phyloP scores from a whole-genome alignment of 164 flowering plant species.

The Houttuynia cordata region DNA sequence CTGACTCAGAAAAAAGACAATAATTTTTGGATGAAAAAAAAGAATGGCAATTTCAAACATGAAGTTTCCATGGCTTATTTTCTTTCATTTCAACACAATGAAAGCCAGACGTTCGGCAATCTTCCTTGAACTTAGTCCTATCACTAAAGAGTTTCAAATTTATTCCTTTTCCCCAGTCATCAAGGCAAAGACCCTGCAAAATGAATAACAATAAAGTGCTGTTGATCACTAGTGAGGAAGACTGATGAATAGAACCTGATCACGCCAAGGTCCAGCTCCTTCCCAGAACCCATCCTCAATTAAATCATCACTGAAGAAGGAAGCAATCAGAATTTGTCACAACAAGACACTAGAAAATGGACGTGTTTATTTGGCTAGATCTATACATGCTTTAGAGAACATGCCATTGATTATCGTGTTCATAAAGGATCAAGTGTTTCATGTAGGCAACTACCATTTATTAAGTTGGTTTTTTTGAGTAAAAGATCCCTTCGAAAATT shows the following conservation, averaged over 20 bases:
- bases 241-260: slow-evolving; percentile 45
- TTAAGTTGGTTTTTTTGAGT: too few relatives aligned
- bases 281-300: slow-evolving; percentile 38
- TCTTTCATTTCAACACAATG: slow-evolving; percentile 87
- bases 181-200: slow-evolving; percentile 91
- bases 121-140: slow-evolving; percentile 50
- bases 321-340: neutral
- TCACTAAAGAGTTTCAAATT: slow-evolving; percentile 67
- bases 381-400: too few relatives aligned
- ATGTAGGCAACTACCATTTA: too few relatives aligned
- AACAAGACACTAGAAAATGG: neutral
- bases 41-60: slow-evolving; percentile 30
- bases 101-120: slow-evolving; percentile 83
- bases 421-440: too few relatives aligned
- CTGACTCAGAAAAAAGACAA: neutral
- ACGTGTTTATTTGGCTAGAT: neutral
- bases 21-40: too few relatives aligned
- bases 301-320: slow-evolving; percentile 44
- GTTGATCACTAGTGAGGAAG: neutral
- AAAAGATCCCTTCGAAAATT: too few relatives aligned
- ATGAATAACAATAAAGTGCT: neutral
- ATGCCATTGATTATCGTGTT: too few relatives aligned
- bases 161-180: slow-evolving; percentile 97
- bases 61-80: slow-evolving; percentile 74
- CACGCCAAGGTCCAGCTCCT: slow-evolving; percentile 62